Conservation (phyloP, 139 green algal genomes). For the Coelastrella sp. region DNA sequence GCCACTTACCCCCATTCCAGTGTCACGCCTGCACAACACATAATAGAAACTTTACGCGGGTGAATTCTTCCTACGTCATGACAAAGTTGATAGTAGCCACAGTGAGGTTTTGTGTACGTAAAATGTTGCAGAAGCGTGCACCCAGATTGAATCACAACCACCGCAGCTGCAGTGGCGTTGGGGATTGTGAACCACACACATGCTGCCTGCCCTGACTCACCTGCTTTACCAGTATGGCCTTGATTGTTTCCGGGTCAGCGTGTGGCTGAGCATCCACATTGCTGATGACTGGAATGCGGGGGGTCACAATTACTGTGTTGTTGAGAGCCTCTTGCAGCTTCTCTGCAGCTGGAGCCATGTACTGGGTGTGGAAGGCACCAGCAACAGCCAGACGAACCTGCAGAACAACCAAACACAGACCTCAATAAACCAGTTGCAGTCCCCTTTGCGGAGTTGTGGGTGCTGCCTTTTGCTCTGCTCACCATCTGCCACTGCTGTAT, state of each 20-base stretch:
- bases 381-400: slow-evolving; percentile 93
- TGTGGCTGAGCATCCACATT: slow-evolving; percentile 98
- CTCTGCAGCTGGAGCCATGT: slow-evolving; percentile 92
- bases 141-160: neutral
- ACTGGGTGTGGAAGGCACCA: slow-evolving; percentile 98
- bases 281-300: slow-evolving; percentile 96
- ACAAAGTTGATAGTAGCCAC: no score
- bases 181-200: neutral
- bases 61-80: no score
- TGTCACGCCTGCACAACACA: no score
- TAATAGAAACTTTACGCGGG: no score
- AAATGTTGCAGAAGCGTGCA: no score
- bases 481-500: no score
- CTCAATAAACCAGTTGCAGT: neutral
- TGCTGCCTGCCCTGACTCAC: slow-evolving; percentile 44
- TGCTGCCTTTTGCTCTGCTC: no score
- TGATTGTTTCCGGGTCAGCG: slow-evolving; percentile 94
- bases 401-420: neutral
- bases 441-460: no score
- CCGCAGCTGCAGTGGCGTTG: neutral
- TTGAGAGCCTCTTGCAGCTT: slow-evolving; percentile 88
- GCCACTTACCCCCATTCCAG: no score
- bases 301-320: slow-evolving; percentile 76
- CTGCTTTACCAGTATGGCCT: slow-evolving; percentile 92
- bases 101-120: no score